A percentile compares a stretch with the other conserved stretches of the same genome.
Evolutionary conservation across 495 filamentous ascomycete species (phyloP).

Genomic region (Gamarada debralockiae): DNA sequence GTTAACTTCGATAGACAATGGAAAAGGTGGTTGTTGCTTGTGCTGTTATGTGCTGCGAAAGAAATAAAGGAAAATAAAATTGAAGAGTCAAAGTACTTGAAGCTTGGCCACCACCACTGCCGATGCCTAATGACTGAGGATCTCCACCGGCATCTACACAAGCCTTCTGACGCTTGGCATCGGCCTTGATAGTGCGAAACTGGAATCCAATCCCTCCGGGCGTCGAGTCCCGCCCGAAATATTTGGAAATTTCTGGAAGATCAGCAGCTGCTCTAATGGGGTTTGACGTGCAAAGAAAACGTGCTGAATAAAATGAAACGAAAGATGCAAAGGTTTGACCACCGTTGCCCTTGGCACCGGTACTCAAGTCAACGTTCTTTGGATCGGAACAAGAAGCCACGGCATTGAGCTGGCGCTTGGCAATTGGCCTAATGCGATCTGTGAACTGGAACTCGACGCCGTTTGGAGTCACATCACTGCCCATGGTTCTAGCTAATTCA

Average conservation of each 20-base stretch:
- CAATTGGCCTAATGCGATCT: conserved; percentile 5
- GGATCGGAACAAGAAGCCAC: conserved; percentile 15
- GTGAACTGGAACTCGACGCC: conserved; percentile 12
- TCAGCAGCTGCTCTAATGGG: not conserved
- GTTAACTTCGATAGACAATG: no score
- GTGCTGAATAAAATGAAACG: not conserved
- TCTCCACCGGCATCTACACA: conserved; percentile 14
- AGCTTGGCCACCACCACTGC: conserved; percentile 3
- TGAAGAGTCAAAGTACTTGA: not conserved
- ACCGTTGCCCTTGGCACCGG: conserved; percentile 3
- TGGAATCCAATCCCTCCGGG: conserved; percentile 18
- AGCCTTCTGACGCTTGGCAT: conserved; percentile 14
- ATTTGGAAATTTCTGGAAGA: conserved; percentile 18
- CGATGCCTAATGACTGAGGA: conserved; percentile 17
- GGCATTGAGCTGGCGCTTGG: conserved; percentile 9
- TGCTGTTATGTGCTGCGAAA: not conserved
- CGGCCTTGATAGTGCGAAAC: conserved; percentile 18
- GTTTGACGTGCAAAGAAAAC: conserved; percentile 1
- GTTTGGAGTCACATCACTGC: conserved; percentile 15
- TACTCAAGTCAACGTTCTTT: conserved; percentile 12
- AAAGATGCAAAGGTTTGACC: conserved; percentile 1
- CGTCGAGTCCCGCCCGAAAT: conserved; percentile 18
- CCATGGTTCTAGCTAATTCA: conserved; percentile 14
- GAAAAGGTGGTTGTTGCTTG: no score
- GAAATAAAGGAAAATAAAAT: not conserved